Evolutionary conservation across 1,284 basidiomycete genomes (phyloP), one percentile per base, ranked within the genome.

Genomic region (Trichosporon inkin): DNA sequence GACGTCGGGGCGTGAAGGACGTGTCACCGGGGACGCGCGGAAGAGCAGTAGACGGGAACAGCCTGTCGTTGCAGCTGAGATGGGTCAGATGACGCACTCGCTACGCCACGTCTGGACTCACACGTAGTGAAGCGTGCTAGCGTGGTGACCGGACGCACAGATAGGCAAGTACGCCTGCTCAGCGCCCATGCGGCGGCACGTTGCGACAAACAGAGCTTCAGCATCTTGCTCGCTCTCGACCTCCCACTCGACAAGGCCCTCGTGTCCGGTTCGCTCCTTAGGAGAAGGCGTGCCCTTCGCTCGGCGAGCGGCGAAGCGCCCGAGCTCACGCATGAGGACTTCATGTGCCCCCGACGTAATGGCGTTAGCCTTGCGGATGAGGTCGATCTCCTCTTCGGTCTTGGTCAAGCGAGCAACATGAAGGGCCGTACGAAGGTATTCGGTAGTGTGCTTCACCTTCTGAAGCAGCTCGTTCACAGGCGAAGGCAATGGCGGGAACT

Each of bases 81-180:
- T 13, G 13, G 17, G 47, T 62, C 57, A 63, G 58, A 37, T 20
- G 19, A 35, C 28, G 24, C 24, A 2, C 20, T 13, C 35, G 24
- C 4, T 4, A 24, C 20, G 20, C 10, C 17, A 20, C 3, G 10
- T 8, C 37, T 8, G 10, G 87, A 90, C 67, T 86, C 84, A 71
- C 84, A 90, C 92, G 75, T 95, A 95, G 71, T 95, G 92, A 5
- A 96, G 79, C 0, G 90, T 94, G 6, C 90, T 87, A 1, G 92
- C 91, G 24, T 89, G 83, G 2, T 84, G 85, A 0, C 90, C 88
- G 0, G 88, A 86, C 0, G 91, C 92, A 8, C 92, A 88, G 60
- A 95, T 94, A 0, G 92, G 92, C 10, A 90, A 81, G 75, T 96
- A 95, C 0, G 92, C 90, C 78, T 90, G 89, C n/a, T 86, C 82